Percentiles rank a stretch among this genome's conserved stretches.
These are phyloP conservation scores for Termitomyces titanicus DNA, from an alignment of 768 basidiomycete genomes.

Conservation along the genomic window DNA sequence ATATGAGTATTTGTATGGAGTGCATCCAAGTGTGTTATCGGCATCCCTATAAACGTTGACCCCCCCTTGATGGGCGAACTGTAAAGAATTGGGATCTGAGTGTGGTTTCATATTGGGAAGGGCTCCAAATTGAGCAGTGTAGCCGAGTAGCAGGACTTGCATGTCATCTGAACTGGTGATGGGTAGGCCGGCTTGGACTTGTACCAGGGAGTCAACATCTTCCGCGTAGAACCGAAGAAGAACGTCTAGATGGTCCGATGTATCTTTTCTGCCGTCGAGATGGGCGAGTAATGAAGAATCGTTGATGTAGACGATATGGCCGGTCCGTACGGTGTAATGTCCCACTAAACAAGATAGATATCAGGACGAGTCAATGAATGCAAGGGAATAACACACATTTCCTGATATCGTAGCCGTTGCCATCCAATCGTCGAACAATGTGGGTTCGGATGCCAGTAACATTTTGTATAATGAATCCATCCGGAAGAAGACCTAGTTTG, in stretches of 20 bases:
- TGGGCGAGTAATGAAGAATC: conserved; percentile 48
- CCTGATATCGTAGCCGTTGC: conserved; percentile 81
- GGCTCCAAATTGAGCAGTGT: conserved; percentile 69
- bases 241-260: conserved; percentile 38
- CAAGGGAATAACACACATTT: conserved; percentile 50
- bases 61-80: conserved; percentile 49
- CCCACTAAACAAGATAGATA: conserved; percentile 50
- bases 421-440: conserved; percentile 77
- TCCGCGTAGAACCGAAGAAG: conserved; percentile 59
- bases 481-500: conserved; percentile 58
- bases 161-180: conserved; percentile 28
- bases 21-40: conserved; percentile 58
- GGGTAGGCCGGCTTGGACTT: conserved; percentile 33
- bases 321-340: conserved; percentile 73
- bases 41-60: conserved; percentile 50
- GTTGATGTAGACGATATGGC: conserved; percentile 80
- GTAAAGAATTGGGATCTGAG: conserved; percentile 25
- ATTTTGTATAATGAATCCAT: conserved; percentile 76
- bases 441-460: conserved; percentile 75
- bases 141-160: conserved; percentile 53
- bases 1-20: conserved; percentile 45
- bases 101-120: conserved; percentile 39
- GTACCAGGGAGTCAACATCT: conserved; percentile 42
- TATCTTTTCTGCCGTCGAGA: conserved; percentile 23
- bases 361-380: background rate